phyloP scores from a whole-genome alignment of 805 yeast species.

The Priceomyces fermenticarens region DNA sequence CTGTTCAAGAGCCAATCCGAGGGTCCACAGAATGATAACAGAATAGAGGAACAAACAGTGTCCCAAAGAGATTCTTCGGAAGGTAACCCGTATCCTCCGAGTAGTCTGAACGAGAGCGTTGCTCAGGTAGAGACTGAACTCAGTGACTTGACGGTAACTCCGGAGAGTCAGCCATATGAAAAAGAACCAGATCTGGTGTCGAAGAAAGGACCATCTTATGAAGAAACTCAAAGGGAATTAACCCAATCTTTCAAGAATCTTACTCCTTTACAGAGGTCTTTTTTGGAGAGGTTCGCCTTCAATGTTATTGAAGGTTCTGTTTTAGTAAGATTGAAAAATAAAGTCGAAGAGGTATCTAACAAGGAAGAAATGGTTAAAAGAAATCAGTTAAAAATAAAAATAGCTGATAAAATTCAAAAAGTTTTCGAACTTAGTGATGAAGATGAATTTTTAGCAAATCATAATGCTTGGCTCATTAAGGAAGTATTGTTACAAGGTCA shows the following conservation, averaged over 20 bases:
- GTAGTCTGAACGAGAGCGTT: no score
- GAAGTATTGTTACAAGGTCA: conserved; percentile 88
- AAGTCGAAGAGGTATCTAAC: conserved; percentile 1
- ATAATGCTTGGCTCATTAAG: conserved; percentile 73
- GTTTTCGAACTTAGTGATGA: conserved; percentile 46
- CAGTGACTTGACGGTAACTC: neutral
- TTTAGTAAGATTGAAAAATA: conserved; percentile 11
- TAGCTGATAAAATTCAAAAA: conserved; percentile 33
- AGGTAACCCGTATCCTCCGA: no score
- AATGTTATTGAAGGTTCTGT: conserved; percentile 11
- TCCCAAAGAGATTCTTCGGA: neutral
- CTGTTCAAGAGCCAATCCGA: neutral
- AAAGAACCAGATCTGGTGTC: neutral
- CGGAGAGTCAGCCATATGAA: neutral
- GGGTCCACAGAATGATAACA: neutral
- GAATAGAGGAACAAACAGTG: neutral
- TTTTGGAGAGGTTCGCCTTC: conserved; percentile 26
- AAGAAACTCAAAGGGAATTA: neutral
- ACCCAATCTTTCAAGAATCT: conserved; percentile 1
- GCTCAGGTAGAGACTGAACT: neutral
- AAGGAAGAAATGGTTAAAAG: conserved; percentile 8
- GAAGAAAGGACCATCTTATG: neutral
- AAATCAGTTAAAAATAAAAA: conserved; percentile 19
- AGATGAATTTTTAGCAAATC: conserved; percentile 60
- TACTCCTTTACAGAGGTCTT: conserved; percentile 15